Evolutionary conservation across 129 eudicot genomes (phyloP), one percentile per base, ranked within the genome.

Genomic region (Lonicera japonica): DNA sequence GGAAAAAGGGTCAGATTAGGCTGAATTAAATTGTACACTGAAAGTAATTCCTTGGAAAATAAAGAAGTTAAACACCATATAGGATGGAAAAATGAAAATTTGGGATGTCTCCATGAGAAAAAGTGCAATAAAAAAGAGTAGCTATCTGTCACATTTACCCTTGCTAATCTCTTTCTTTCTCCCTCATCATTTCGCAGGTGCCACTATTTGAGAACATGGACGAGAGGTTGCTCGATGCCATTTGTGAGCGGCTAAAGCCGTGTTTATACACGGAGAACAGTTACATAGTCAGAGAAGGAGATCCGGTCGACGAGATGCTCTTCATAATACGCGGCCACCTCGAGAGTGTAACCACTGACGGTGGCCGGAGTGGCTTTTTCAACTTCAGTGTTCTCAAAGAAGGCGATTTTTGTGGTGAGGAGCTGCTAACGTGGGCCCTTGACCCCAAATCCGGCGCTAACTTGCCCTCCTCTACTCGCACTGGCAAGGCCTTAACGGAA

Each of bases 171-270:
- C 10, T 45, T 19, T 12, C 10, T 45, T 19, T 5, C 8, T 17
- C 18, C 47, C 41, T n/a, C 46, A 48, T 15, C 18, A 53, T n/a
- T 16, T 56, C 25, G 25, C 70, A 83, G 89, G 85, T 79, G 47
- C 85, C 85, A 10, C 64, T 79, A 69, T 79, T 79, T 70, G 89
- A 79, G 69, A 79, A 76, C 60, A 83, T 83, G 89, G 89, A 83
- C 34, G 83, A 83, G 60, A 73, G 83, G 64, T 74, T 83, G 76
- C 68, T 83, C 16, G 89, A 83, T 48, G 89, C 89, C n/a, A 79
- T 83, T 16, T 83, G 86, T 34, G 85, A 79, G 77, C 61, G 85
- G 48, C 78, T 83, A 23, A 76, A 76, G 29, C 89, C 89, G n/a
- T 76, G 81, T 24, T 67, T 83, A 11, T 79, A 79, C 63, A 83